A percentile compares a stretch with the other conserved stretches of the same genome.
phyloP scores from a whole-genome alignment of 352 stramenopile species.

The Phytopythium oedochilum region DNA sequence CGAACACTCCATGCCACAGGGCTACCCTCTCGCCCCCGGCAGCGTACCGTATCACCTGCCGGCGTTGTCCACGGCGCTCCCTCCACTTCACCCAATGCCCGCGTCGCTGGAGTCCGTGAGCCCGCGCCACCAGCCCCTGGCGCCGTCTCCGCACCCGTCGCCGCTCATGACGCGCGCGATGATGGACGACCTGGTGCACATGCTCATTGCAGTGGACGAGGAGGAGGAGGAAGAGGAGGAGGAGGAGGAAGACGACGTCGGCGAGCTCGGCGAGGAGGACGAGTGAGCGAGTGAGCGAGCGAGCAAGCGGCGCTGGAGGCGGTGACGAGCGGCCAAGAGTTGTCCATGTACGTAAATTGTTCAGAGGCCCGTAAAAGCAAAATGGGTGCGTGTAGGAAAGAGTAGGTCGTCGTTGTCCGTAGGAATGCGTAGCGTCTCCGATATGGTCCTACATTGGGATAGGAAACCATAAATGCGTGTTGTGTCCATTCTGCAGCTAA shows the following conservation, averaged over 20 bases:
- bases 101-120: slow-evolving; percentile 1
- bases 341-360: neutral
- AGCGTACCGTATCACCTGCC: neutral
- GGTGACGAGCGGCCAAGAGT: too few relatives aligned
- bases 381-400: neutral
- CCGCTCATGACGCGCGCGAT: slow-evolving; percentile 5
- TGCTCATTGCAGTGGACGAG: slow-evolving; percentile 1
- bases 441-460: neutral
- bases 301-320: too few relatives aligned
- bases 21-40: neutral
- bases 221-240: slow-evolving; percentile 1
- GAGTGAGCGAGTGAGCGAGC: slow-evolving; percentile 3
- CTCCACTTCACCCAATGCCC: neutral
- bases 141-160: neutral
- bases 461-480: neutral
- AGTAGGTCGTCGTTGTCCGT: neutral
- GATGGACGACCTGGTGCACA: slow-evolving; percentile 8
- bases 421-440: neutral
- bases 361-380: slow-evolving; percentile 1
- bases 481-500: neutral
- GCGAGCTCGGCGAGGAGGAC: neutral
- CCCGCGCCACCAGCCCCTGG: neutral
- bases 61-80: neutral
- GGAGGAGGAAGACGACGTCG: slow-evolving; percentile 1
- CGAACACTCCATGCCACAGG: neutral